phyloP scores from a whole-genome alignment of 2,329 filamentous ascomycete species.

The Neofusicoccum parvum region DNA sequence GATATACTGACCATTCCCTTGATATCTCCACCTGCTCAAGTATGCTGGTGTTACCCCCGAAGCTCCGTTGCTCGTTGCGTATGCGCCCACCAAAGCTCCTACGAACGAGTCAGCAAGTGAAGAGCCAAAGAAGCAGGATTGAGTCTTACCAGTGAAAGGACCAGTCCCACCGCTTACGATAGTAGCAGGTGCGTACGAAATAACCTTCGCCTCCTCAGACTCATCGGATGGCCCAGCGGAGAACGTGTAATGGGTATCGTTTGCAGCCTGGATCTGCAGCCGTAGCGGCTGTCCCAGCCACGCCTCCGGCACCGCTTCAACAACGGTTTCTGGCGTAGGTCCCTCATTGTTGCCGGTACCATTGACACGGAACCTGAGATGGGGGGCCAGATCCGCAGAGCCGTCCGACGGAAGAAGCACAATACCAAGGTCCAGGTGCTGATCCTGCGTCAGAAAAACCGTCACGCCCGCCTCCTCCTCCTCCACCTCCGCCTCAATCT shows the following conservation, averaged over 20 bases:
- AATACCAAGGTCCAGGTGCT: slow-evolving; percentile 53
- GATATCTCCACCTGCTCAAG: slow-evolving; percentile 53
- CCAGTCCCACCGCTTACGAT: slow-evolving; percentile 34
- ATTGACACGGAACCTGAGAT: slow-evolving; percentile 41
- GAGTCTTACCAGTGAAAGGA: slow-evolving; percentile 24
- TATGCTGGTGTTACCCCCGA: slow-evolving; percentile 49
- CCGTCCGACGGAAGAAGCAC: slow-evolving; percentile 27
- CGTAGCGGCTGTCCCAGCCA: slow-evolving; percentile 42
- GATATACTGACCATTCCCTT: slow-evolving; percentile 26
- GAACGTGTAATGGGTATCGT: slow-evolving; percentile 50
- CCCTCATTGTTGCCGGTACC: slow-evolving; percentile 47
- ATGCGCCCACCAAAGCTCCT: slow-evolving; percentile 51
- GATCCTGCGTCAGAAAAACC: slow-evolving; percentile 53
- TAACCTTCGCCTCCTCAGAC: slow-evolving; percentile 7
- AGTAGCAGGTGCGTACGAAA: slow-evolving; percentile 30
- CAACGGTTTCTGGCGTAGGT: slow-evolving; percentile 40
- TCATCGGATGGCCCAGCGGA: slow-evolving; percentile 28
- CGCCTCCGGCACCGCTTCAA: slow-evolving; percentile 41
- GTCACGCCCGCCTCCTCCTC: slow-evolving; percentile 58
- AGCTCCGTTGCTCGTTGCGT: slow-evolving; percentile 56
- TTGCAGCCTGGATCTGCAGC: slow-evolving; percentile 46
- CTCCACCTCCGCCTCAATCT: slow-evolving; percentile 41
- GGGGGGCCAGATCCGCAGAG: background rate
- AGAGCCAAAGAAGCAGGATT: too few species aligned
- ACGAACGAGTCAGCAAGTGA: too few species aligned